A percentile compares a stretch with the other conserved stretches of the same genome.
phyloP scores from a whole-genome alignment of 208 protist genomes.

The Leishmania guyanensis region DNA sequence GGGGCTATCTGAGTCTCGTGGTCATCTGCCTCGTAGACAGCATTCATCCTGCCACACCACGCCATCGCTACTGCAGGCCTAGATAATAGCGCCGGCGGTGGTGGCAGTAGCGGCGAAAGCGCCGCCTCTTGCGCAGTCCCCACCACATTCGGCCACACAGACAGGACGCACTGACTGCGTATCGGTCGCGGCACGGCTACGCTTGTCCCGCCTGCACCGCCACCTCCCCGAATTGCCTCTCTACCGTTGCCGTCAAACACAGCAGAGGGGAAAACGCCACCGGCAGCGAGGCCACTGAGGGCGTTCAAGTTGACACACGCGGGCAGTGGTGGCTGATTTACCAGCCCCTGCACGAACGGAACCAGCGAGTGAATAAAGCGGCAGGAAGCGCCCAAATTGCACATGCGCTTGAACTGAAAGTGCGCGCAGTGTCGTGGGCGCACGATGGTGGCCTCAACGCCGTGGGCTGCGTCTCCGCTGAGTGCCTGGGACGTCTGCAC shows the following conservation, averaged over 20 bases:
- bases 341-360: slow-evolving; percentile 51
- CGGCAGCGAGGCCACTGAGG: slow-evolving; percentile 4
- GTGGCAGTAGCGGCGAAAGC: not conserved
- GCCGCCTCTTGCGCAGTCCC: not conserved
- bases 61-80: not conserved
- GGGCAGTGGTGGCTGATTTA: slow-evolving; percentile 35
- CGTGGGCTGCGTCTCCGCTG: not conserved
- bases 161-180: not conserved
- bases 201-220: not conserved
- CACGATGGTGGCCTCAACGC: slow-evolving; percentile 13
- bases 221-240: not conserved
- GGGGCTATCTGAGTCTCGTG: not conserved
- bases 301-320: not conserved
- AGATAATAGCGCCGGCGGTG: not conserved
- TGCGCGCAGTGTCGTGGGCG: slow-evolving; percentile 74
- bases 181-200: not conserved
- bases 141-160: not conserved
- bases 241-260: not conserved
- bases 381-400: slow-evolving; percentile 56
- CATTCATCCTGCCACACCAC: not conserved
- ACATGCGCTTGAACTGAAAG: slow-evolving; percentile 85
- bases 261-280: slow-evolving; percentile 4
- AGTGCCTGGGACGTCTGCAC: slow-evolving; percentile 36
- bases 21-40: not conserved
- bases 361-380: slow-evolving; percentile 78